Base-by-base conservation (phyloP, 805 yeast species). In the Saccharomycopsis sp. region DNA sequence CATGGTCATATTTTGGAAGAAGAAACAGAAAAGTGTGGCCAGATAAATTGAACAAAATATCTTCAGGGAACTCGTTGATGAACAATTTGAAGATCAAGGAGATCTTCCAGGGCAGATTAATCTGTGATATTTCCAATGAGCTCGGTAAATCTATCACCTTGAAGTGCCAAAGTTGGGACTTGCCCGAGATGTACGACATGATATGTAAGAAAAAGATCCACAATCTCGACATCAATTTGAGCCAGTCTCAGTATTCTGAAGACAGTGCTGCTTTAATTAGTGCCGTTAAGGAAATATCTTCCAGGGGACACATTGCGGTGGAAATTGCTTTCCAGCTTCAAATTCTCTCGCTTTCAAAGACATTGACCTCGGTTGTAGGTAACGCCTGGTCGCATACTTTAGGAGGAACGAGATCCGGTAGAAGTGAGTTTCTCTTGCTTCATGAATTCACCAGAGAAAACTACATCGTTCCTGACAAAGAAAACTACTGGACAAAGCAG, bases 341-440 rank as follows among this genome's bases (percentile, higher is more conserved):
- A 72, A 85, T 94, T 59, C 73, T 94, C 56, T 89, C 97, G 1
- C 76, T 94, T 56, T 88, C 98, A 0, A 89, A 89, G 65, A 97
- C 92, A 68, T 77, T 94, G 67, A 94, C 99, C 1, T 87, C 86
- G 64, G 77, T 94, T 62, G 97, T 98, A 1, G 99, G 99, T 66
- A 94, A 94, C 70, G 93, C 97, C 0, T 94, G 99, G 99, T 81
- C 96, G 1, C 91, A 89, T 63, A 94, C 99, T 0, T 76, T 94
- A 55, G 85, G 90, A 55, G 99, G 99, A 72, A 90, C 97, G 0
- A 81, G 99, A 66, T 96, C 97, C 8, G 97, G 96, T 66, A 82
- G 99, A 74, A 93, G 93, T 72, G 98, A 94, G 71, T 94, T 75
- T 69, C 89, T 94, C 78, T 76, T 94, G 71, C 74, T 94, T 57